Base-by-base conservation (phyloP, 2,329 filamentous ascomycete species). In the Dothistroma pini region DNA sequence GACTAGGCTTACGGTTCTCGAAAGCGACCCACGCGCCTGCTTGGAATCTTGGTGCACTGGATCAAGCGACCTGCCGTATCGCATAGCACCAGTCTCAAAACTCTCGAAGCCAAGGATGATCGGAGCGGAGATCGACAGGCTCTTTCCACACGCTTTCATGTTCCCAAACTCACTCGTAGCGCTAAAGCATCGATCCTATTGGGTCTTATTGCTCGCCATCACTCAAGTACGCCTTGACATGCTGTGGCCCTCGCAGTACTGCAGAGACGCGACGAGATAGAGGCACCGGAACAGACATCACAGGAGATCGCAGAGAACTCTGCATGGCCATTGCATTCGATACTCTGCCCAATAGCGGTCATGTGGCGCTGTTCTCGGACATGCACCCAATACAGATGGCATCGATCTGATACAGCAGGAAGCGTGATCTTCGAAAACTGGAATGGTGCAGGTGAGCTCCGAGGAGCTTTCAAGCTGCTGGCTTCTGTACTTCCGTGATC, bases 321-420 rank as follows among this genome's bases (percentile, higher is more conserved):
- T 54, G 32, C 52, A 54, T 54, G 52, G 22, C 32, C 29, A 10
- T 54, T 34, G 52, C 32, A 12, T 22, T 34, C 32, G 32, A 29
- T 12, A 10, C 22, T 22, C 32, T 41, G n/a, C 52, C 52, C 34
- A 14, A 14, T 4, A 54, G 38, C 32, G 52, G 52, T 1, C 41
- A 41, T 29, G 32, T 38, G 10, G 32, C 52, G 14, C 22, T 54
- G 8, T 19, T 38, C 7, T 54, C 52, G 16, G 52, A 32, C n/a
- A 41, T 54, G 19, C 38, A 38, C 32, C 52, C 52, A n/a, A 19
- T 54, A 7, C 32, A 54, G n/a, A 54, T 54, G 9, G 52, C 52
- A 21, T 38, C 38, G 22, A 16, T 38, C 12, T 54, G 52, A 31
- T 41, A 54, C 22, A 11, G 32, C 1, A 54, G 29, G 32, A 41